phyloP scores from a whole-genome alignment of 1,284 basidiomycete genomes.

The Microbotryum scabiosae region DNA sequence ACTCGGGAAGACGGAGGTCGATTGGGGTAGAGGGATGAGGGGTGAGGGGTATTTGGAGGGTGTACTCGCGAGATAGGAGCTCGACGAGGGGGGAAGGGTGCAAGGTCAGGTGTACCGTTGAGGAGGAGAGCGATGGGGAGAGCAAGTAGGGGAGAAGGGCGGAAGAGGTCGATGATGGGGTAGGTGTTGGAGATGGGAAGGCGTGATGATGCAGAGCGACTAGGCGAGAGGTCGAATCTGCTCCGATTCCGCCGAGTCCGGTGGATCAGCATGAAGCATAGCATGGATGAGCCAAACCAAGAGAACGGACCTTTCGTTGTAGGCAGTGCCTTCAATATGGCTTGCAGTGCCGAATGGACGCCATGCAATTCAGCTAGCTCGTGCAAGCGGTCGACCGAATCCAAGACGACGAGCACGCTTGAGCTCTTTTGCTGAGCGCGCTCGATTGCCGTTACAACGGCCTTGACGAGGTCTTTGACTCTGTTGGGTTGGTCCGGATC shows the following conservation, averaged over 20 bases:
- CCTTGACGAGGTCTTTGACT: not conserved
- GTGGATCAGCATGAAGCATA: too few species aligned
- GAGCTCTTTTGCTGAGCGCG: not conserved
- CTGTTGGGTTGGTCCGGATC: not conserved
- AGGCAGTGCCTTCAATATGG: not conserved
- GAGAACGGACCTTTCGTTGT: conserved; percentile 4
- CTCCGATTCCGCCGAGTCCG: too few species aligned
- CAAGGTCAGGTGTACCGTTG: conserved; percentile 24
- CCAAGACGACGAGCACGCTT: conserved; percentile 17
- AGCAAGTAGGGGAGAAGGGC: conserved; percentile 15
- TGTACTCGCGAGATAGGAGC: conserved; percentile 24
- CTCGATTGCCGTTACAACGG: not conserved
- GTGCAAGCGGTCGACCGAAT: conserved; percentile 10
- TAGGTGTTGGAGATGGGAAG: conserved; percentile 10
- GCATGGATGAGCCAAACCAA: too few species aligned
- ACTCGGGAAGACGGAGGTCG: conserved; percentile 11
- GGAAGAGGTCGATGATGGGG: not conserved
- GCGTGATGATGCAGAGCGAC: conserved; percentile 23
- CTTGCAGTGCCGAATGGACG: conserved; percentile 3
- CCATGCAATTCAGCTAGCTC: not conserved
- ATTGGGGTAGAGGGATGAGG: not conserved
- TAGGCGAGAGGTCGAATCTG: conserved; percentile 8
- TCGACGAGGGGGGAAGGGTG: conserved; percentile 28
- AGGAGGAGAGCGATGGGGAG: conserved; percentile 19
- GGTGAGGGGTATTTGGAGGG: conserved; percentile 8